Percentiles rank a stretch among this genome's conserved stretches.
phyloP scores from a whole-genome alignment of 306 rosid genomes.

The Castanospermum australe region DNA sequence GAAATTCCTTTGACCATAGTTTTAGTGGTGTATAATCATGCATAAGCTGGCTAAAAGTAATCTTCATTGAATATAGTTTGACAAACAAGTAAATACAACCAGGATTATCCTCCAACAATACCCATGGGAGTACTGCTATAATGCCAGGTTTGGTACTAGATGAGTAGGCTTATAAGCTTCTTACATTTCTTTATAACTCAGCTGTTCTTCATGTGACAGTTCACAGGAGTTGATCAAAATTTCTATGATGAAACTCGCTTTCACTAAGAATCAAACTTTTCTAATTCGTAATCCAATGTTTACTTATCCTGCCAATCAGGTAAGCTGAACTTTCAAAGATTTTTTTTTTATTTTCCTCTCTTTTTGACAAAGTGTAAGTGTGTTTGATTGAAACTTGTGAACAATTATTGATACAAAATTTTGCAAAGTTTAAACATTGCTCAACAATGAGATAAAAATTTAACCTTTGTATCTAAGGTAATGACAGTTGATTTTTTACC shows the following conservation, averaged over 20 bases:
- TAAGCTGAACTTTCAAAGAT: slow-evolving; percentile 19
- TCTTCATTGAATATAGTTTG: slow-evolving; percentile 52
- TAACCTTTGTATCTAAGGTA: not conserved
- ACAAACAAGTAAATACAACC: slow-evolving; percentile 50
- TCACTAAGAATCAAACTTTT: slow-evolving; percentile 46
- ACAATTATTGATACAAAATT: not conserved
- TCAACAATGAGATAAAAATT: not conserved
- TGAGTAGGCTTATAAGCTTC: not conserved
- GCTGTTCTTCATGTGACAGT: slow-evolving; percentile 36
- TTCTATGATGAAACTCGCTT: slow-evolving; percentile 41
- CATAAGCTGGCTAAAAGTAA: slow-evolving; percentile 9
- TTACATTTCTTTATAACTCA: slow-evolving; percentile 23
- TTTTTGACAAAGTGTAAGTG: not conserved
- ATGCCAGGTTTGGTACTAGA: slow-evolving; percentile 40
- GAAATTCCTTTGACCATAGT: slow-evolving; percentile 23
- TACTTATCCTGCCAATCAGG: slow-evolving; percentile 22
- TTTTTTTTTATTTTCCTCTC: not conserved
- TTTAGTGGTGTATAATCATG: not conserved
- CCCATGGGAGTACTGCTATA: slow-evolving; percentile 60
- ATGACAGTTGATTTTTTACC: not conserved
- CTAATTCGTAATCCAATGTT: slow-evolving; percentile 46
- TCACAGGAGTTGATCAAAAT: slow-evolving; percentile 32
- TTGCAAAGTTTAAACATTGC: not conserved
- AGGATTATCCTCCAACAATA: slow-evolving; percentile 19
- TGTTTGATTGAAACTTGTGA: not conserved